phyloP scores from a whole-genome alignment of 495 filamentous ascomycete species.

The Neurospora sp. region DNA sequence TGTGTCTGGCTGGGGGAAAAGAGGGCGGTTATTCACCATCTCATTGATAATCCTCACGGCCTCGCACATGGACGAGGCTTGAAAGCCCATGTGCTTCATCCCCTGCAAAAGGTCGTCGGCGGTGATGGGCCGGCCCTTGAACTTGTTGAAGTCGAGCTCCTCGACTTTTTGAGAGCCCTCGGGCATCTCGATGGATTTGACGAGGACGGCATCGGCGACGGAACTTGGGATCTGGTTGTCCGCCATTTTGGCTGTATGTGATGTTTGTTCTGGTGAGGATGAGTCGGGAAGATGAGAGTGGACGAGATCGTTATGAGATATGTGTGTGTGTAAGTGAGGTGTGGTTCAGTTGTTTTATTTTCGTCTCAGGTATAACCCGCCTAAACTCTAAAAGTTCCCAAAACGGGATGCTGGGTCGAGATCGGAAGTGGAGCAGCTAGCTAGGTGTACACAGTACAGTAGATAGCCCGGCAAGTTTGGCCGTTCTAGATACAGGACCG shows the following conservation, averaged over 20 bases:
- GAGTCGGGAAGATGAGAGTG: neutral
- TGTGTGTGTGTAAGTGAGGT: neutral
- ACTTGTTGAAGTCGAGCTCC: constrained; percentile 84
- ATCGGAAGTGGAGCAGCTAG: neutral
- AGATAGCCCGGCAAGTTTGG: neutral
- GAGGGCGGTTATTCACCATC: constrained; percentile 54
- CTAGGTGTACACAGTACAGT: neutral
- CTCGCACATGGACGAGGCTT: constrained; percentile 75
- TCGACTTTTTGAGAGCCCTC: constrained; percentile 59
- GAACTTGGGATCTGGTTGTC: constrained; percentile 46
- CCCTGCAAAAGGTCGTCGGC: constrained; percentile 73
- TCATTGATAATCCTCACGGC: constrained; percentile 82
- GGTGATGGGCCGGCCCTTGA: constrained; percentile 62
- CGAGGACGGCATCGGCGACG: constrained; percentile 78
- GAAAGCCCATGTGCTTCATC: constrained; percentile 84
- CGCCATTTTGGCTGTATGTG: constrained; percentile 11
- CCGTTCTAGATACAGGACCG: neutral
- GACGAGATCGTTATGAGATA: neutral
- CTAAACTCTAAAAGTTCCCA: neutral
- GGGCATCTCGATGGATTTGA: constrained; percentile 75
- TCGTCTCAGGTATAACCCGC: neutral
- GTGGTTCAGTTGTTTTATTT: neutral
- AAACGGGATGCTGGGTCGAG: neutral
- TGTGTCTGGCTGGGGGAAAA: too few relatives aligned
- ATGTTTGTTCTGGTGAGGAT: neutral